Evolutionary conservation across 352 stramenopile species (phyloP), one percentile per base, ranked within the genome.

Genomic region (Elongisporangium prolatum): DNA sequence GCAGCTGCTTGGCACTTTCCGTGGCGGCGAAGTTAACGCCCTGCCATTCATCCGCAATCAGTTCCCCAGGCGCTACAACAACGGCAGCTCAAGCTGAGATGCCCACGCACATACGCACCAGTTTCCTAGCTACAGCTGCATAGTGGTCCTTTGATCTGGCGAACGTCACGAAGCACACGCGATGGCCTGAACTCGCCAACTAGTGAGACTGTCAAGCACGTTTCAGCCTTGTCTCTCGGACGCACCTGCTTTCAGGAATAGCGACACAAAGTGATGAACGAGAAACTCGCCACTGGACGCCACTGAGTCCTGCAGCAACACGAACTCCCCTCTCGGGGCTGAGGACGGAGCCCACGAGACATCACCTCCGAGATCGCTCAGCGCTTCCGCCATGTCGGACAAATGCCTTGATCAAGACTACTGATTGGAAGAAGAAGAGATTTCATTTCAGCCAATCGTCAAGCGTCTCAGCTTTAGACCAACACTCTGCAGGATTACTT

Each of bases 191-290:
- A 47, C 0, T 51, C 6, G 34, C 16, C 28, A 49, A 16, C 4
- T 5, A 25, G 28, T 53, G 48, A 59, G 24, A 21, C n/a, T 14
- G n/a, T 18, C 16, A 18, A 55, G 16, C n/a, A 5, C 11, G 18
- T 6, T 7, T 18, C 56, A 61, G 50, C 20, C 17, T 1, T 56
- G 40, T 17, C 22, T 52, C 5, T 28, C 52, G 6, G 14, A 17
- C n/a, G 20, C 56, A 84, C 77, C 75, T 50, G 78, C 78, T 68
- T 90, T 87, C 37, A 88, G 68, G 56, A 89, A 88, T 8, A 90
- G 71, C 59, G 80, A 69, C 21, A 80, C 38, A 22, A 93, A 87
- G 62, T 93, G 79, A 54, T 93, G 83, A 47, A 93, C 63, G 47
- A 93, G 60, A 56, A 89, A 91, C 21, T 63, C 62, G 18, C 80